These are phyloP conservation scores for Aquilaria sinensis DNA, from an alignment of 345 rosid species.

Conservation along the genomic window DNA sequence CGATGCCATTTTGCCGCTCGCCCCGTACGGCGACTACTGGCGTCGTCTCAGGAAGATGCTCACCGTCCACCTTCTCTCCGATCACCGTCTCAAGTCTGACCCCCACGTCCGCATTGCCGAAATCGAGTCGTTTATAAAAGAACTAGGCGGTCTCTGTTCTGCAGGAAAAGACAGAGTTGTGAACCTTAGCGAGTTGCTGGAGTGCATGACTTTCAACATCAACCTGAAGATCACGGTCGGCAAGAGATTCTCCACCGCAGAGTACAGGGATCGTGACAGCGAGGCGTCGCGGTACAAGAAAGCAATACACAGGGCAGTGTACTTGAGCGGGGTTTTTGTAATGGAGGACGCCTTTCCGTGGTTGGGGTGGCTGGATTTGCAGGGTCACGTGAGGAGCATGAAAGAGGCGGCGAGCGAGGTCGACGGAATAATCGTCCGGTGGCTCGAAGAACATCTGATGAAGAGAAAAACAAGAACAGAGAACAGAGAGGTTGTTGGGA, in stretches of 20 bases:
- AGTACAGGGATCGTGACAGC: slow-evolving; percentile 17
- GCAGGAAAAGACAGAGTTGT: slow-evolving; percentile 5
- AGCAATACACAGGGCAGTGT: slow-evolving; percentile 32
- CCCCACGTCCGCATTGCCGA: slow-evolving; percentile 40
- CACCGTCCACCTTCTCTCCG: slow-evolving; percentile 49
- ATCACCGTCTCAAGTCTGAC: slow-evolving; percentile 33
- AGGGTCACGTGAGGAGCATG: slow-evolving; percentile 27
- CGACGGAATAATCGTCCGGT: slow-evolving; percentile 32
- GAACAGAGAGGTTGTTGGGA: slow-evolving; percentile 4
- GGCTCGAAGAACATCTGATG: slow-evolving; percentile 52
- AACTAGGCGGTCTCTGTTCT: slow-evolving; percentile 21
- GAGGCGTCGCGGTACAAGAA: slow-evolving; percentile 42
- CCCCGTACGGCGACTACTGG: slow-evolving; percentile 66
- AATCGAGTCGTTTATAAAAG: slow-evolving; percentile 32
- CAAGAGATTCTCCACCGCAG: slow-evolving; percentile 26
- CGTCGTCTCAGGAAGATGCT: slow-evolving; percentile 53
- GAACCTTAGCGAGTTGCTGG: slow-evolving; percentile 31
- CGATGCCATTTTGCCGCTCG: slow-evolving; percentile 38
- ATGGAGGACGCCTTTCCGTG: slow-evolving; percentile 31
- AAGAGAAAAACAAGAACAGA: slow-evolving; percentile 8
- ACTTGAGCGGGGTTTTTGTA: slow-evolving; percentile 29
- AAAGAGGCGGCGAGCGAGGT: slow-evolving; percentile 38
- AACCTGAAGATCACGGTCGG: slow-evolving; percentile 45
- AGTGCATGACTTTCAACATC: slow-evolving; percentile 46
- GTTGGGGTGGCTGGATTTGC: neutral